phyloP scores from a whole-genome alignment of 2,329 filamentous ascomycete species.

The Geosmithia putterillii region DNA sequence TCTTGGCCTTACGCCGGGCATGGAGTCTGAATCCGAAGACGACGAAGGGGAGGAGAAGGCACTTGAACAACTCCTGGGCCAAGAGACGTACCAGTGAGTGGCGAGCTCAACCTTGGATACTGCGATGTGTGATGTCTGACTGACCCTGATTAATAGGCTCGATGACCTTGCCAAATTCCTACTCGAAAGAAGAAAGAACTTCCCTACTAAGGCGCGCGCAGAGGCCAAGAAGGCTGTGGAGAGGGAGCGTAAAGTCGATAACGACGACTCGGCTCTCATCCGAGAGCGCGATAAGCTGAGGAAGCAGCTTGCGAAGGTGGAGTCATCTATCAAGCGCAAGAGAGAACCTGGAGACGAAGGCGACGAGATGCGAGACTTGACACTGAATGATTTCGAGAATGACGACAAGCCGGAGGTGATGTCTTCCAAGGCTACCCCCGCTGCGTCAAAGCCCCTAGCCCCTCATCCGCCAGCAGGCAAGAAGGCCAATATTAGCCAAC shows the following conservation, averaged over 20 bases:
- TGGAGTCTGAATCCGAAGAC: slow-evolving; percentile 52
- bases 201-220: slow-evolving; percentile 63
- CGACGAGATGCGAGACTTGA: slow-evolving; percentile 48
- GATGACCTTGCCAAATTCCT: slow-evolving; percentile 72
- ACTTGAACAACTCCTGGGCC: slow-evolving; percentile 40
- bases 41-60: slow-evolving; percentile 62
- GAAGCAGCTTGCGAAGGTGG: slow-evolving; percentile 55
- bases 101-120: background rate
- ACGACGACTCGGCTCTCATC: slow-evolving; percentile 49
- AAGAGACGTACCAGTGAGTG: slow-evolving; percentile 20
- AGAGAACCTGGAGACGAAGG: slow-evolving; percentile 55
- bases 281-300: slow-evolving; percentile 50
- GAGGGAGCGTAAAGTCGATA: slow-evolving; percentile 33
- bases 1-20: slow-evolving; percentile 57
- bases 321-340: slow-evolving; percentile 57
- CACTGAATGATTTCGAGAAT: slow-evolving; percentile 36
- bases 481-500: slow-evolving; percentile 48
- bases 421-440: slow-evolving; percentile 21
- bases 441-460: slow-evolving; percentile 6
- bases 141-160: slow-evolving; percentile 25
- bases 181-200: slow-evolving; percentile 66
- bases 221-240: slow-evolving; percentile 46
- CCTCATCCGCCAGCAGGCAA: slow-evolving; percentile 31
- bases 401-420: slow-evolving; percentile 47
- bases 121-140: background rate